phyloP scores from a whole-genome alignment of 306 rosid species.

The Erythrophleum fordii region DNA sequence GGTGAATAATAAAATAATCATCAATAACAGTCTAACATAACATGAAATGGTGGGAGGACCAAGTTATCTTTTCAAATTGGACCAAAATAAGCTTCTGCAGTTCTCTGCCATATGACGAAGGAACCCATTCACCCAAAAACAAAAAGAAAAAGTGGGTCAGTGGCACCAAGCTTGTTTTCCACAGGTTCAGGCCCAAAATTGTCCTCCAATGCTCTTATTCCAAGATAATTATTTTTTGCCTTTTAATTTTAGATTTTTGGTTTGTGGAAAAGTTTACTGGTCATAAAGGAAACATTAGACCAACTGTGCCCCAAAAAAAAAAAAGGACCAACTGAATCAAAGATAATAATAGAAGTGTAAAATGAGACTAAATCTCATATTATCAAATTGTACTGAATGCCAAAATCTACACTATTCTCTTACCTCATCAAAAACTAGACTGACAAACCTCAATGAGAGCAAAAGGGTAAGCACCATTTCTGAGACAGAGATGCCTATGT shows the following conservation, averaged over 20 bases:
- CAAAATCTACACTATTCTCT: constrained; percentile 35
- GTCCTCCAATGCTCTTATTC: neutral
- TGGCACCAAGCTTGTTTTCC: neutral
- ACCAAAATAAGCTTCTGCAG: constrained; percentile 3
- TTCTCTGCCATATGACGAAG: neutral
- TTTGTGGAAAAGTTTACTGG: neutral
- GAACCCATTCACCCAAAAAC: too few species aligned
- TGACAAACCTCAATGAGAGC: constrained; percentile 87
- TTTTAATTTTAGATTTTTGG: neutral
- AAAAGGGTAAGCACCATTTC: constrained; percentile 90
- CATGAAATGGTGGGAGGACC: neutral
- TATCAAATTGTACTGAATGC: constrained; percentile 8
- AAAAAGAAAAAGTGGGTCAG: too few species aligned
- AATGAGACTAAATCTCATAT: constrained; percentile 17
- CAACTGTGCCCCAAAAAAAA: too few species aligned
- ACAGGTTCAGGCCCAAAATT: constrained; percentile 6
- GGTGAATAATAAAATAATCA: neutral
- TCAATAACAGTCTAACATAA: neutral
- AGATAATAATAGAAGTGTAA: constrained; percentile 8
- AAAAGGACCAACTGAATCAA: constrained; percentile 28
- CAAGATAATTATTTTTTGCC: neutral
- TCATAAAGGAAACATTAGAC: constrained; percentile 1
- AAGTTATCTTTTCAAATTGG: neutral
- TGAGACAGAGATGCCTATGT: constrained; percentile 87
- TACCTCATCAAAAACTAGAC: constrained; percentile 96